Evolutionary conservation across 768 basidiomycete genomes (phyloP).

Genomic region (Crepidotus variabilis): DNA sequence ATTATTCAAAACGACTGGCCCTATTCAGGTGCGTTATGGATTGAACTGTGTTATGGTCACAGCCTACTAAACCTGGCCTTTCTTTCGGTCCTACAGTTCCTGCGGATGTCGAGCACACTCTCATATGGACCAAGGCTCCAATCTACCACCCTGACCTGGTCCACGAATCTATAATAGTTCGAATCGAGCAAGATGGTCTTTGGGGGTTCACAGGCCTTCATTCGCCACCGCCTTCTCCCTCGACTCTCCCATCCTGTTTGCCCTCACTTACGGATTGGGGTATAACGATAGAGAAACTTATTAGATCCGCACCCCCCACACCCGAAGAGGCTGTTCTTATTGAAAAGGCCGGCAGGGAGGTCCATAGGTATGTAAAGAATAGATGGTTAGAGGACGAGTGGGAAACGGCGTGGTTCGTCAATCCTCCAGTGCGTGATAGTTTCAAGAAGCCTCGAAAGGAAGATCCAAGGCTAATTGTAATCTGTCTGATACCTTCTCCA

Average conservation of each 20-base stretch:
- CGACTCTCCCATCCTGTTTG: slow-evolving; percentile 51
- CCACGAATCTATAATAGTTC: slow-evolving; percentile 44
- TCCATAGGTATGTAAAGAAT: slow-evolving; percentile 57
- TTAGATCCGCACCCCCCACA: slow-evolving; percentile 47
- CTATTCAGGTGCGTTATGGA: slow-evolving; percentile 60
- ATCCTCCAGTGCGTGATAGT: slow-evolving; percentile 64
- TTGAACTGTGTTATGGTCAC: not conserved
- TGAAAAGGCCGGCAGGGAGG: slow-evolving; percentile 48
- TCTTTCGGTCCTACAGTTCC: slow-evolving; percentile 44
- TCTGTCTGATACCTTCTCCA: slow-evolving; percentile 25
- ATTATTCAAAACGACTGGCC: slow-evolving; percentile 88
- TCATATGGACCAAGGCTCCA: slow-evolving; percentile 77
- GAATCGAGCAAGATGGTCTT: slow-evolving; percentile 71
- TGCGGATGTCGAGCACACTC: slow-evolving; percentile 63
- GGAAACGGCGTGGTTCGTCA: slow-evolving; percentile 93
- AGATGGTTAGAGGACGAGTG: slow-evolving; percentile 72
- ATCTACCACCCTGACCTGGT: slow-evolving; percentile 62
- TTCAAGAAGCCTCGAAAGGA: not conserved
- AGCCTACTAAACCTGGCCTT: not conserved
- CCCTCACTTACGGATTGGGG: slow-evolving; percentile 70
- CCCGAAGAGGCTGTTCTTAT: slow-evolving; percentile 52
- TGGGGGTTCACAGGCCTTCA: slow-evolving; percentile 75
- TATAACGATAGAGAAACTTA: slow-evolving; percentile 56
- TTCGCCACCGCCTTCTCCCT: slow-evolving; percentile 56
- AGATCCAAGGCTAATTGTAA: not conserved